These are phyloP conservation scores for Naganishia randhawae DNA, from an alignment of 768 basidiomycete genomes.

Conservation along the genomic window DNA sequence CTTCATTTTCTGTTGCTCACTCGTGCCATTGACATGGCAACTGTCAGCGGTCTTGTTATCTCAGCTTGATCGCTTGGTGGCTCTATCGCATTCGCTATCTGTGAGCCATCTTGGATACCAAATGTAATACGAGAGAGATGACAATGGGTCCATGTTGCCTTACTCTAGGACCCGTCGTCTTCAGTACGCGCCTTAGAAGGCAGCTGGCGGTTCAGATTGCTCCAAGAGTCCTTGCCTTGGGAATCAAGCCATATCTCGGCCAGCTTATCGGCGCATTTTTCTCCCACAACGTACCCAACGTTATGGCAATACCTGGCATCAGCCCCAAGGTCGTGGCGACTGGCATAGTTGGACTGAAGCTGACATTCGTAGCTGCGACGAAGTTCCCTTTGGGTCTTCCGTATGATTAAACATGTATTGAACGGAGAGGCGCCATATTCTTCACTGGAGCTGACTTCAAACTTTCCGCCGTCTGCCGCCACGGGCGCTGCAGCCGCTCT, in stretches of 20 bases:
- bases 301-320: conserved; percentile 1
- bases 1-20: too few species aligned
- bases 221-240: not conserved
- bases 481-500: not conserved
- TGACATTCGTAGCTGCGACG: not conserved
- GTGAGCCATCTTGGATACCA: not conserved
- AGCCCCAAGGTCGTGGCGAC: not conserved
- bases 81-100: not conserved
- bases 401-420: not conserved
- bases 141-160: not conserved
- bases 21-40: too few species aligned
- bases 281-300: not conserved
- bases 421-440: not conserved
- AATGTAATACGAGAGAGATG: not conserved
- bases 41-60: too few species aligned
- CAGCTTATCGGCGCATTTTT: not conserved
- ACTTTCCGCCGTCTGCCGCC: not conserved
- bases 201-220: not conserved
- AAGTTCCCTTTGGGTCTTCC: conserved; percentile 12
- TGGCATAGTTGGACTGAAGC: not conserved
- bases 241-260: conserved; percentile 5
- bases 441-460: not conserved
- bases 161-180: conserved; percentile 1
- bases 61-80: not conserved
- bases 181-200: not conserved